A percentile compares a stretch with the other conserved stretches of the same genome.
Conservation (phyloP, 2,329 filamentous ascomycete genomes). For the Xylaria sp. region DNA sequence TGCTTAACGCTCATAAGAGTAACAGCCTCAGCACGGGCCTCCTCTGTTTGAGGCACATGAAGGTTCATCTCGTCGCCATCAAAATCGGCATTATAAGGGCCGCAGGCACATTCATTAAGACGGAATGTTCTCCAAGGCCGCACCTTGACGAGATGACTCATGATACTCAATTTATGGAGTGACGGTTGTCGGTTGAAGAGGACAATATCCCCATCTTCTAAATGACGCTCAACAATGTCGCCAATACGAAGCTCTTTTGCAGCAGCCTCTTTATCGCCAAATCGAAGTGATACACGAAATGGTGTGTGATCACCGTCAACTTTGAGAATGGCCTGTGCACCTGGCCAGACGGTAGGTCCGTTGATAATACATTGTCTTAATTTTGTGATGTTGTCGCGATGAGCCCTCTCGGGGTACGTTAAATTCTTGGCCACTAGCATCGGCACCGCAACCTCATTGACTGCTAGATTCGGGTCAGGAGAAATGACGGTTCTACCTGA, state of each 20-base stretch:
- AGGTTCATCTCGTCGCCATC: conserved; percentile 99
- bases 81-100: conserved; percentile 98
- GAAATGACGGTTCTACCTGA: conserved; percentile 98
- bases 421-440: conserved; percentile 93
- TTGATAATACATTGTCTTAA: conserved; percentile 78
- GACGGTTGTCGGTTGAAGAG: conserved; percentile 98
- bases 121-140: conserved; percentile 96
- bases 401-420: conserved; percentile 92
- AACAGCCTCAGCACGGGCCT: conserved; percentile 93
- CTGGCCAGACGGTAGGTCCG: conserved; percentile 83
- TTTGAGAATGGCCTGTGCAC: conserved; percentile 84
- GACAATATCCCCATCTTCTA: conserved; percentile 95
- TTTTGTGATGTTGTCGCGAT: conserved; percentile 86
- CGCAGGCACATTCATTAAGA: conserved; percentile 97
- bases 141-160: conserved; percentile 93
- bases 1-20: conserved; percentile 98
- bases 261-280: conserved; percentile 74
- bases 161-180: conserved; percentile 97
- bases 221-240: conserved; percentile 91
- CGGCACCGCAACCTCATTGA: conserved; percentile 94
- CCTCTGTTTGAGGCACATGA: conserved; percentile 97
- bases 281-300: conserved; percentile 80
- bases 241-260: conserved; percentile 81
- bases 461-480: conserved; percentile 91
- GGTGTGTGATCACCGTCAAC: conserved; percentile 61